Percentiles rank a stretch among this genome's conserved stretches.
Conservation (phyloP, 148 eudicot species). For the Chenopodium album region DNA sequence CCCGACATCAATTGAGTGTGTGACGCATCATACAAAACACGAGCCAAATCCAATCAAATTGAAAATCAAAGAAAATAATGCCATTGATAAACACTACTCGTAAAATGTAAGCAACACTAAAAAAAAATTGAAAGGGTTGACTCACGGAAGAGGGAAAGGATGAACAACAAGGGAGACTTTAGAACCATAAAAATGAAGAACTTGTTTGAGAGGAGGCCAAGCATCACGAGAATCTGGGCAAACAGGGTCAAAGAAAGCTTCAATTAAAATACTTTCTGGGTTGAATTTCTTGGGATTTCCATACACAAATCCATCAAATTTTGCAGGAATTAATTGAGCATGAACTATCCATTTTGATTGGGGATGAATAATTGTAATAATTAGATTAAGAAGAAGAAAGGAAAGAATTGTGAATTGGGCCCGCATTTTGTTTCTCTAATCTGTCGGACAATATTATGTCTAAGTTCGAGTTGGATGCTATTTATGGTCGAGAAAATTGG, state of each 20-base stretch:
- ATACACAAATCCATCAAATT: slow-evolving; percentile 74
- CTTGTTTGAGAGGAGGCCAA: slow-evolving; percentile 80
- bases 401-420: background rate
- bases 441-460: background rate
- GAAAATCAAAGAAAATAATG: background rate
- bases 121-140: background rate
- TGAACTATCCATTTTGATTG: slow-evolving; percentile 15
- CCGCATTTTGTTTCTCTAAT: background rate
- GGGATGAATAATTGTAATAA: background rate
- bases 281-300: slow-evolving; percentile 30
- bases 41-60: too few species aligned
- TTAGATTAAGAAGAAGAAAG: slow-evolving; percentile 1
- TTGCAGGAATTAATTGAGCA: slow-evolving; percentile 40
- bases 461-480: background rate
- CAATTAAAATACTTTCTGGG: slow-evolving; percentile 49
- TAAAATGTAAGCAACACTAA: background rate
- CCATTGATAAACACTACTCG: background rate
- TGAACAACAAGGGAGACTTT: slow-evolving; percentile 58
- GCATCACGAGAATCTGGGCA: slow-evolving; percentile 87
- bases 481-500: too few species aligned
- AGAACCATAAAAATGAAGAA: slow-evolving; percentile 49
- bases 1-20: too few species aligned
- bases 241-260: slow-evolving; percentile 88
- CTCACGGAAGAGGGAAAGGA: slow-evolving; percentile 78
- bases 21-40: too few species aligned